phyloP scores from a whole-genome alignment of 1,139 yeast species.

The Kurtzmaniella quercitrusa region DNA sequence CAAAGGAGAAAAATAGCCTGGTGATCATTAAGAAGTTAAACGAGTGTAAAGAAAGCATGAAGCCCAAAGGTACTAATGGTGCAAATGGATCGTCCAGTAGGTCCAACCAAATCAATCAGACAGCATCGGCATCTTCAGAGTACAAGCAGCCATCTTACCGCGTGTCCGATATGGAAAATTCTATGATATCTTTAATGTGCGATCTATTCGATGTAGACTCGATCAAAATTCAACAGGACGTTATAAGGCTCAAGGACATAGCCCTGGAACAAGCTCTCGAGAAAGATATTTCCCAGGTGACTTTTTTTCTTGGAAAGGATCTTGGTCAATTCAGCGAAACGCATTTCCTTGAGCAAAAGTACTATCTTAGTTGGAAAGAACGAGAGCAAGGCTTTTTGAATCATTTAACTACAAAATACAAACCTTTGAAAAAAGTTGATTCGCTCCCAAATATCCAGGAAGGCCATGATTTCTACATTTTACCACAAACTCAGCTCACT shows the following conservation, averaged over 20 bases:
- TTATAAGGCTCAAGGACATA: conserved; percentile 36
- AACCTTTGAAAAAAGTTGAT: conserved; percentile 32
- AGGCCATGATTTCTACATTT: conserved; percentile 35
- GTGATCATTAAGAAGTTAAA: conserved; percentile 39
- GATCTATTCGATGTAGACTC: conserved; percentile 39
- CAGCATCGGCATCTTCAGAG: conserved; percentile 11
- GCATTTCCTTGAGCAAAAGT: conserved; percentile 38
- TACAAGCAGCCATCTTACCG: conserved; percentile 46
- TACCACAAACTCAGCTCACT: conserved; percentile 36
- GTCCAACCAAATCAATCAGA: neutral
- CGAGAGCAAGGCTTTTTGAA: conserved; percentile 39
- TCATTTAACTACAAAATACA: conserved; percentile 35
- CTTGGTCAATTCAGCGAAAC: conserved; percentile 36
- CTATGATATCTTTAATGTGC: conserved; percentile 32
- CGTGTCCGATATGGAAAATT: conserved; percentile 45
- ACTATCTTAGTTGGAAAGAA: conserved; percentile 52
- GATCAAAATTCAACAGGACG: conserved; percentile 46
- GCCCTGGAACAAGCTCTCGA: conserved; percentile 42
- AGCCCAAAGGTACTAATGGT: conserved; percentile 19
- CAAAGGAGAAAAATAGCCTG: conserved; percentile 40
- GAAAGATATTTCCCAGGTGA: conserved; percentile 41
- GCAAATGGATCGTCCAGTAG: conserved; percentile 9
- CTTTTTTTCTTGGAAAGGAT: conserved; percentile 37
- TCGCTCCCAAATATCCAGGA: conserved; percentile 27
- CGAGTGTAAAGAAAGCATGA: conserved; percentile 39